Percentiles rank a stretch among this genome's conserved stretches.
Evolutionary conservation across 2,329 filamentous ascomycete genomes (phyloP).

Genomic region (Epichloe uncinata): DNA sequence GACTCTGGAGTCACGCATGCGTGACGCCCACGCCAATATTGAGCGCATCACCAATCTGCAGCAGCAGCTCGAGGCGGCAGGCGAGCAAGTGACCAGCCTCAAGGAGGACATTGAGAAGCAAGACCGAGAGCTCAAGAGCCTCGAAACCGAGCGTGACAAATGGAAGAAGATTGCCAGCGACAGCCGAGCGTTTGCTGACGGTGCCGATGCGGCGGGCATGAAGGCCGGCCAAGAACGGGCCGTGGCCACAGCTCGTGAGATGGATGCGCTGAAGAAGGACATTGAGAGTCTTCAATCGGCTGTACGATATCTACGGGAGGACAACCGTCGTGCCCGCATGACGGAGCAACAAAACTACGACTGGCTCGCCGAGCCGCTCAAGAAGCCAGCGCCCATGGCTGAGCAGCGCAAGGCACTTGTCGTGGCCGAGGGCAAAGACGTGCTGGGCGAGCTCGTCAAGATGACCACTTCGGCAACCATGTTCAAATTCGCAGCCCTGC

Average conservation of each 20-base stretch:
- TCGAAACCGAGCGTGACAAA: constrained; percentile 54
- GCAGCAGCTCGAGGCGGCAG: constrained; percentile 39
- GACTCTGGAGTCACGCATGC: constrained; percentile 76
- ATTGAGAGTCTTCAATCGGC: constrained; percentile 51
- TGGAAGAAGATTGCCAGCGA: constrained; percentile 60
- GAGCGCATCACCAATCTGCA: constrained; percentile 55
- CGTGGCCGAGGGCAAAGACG: constrained; percentile 47
- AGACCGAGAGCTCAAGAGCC: constrained; percentile 49
- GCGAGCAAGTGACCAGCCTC: constrained; percentile 36
- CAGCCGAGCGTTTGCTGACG: constrained; percentile 40
- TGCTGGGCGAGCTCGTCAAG: constrained; percentile 49
- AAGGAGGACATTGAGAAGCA: constrained; percentile 54
- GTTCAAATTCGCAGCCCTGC: constrained; percentile 44
- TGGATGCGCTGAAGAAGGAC: constrained; percentile 60
- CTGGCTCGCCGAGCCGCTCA: constrained; percentile 50
- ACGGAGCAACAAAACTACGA: constrained; percentile 41
- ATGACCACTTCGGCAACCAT: constrained; percentile 43
- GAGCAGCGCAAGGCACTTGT: constrained; percentile 39
- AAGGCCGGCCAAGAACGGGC: constrained; percentile 52
- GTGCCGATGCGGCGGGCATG: constrained; percentile 34
- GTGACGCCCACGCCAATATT: constrained; percentile 67
- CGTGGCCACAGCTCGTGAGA: constrained; percentile 57
- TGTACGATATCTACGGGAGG: constrained; percentile 53
- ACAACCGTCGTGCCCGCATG: constrained; percentile 49
- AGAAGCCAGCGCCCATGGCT: constrained; percentile 27